Evolutionary conservation across 106 monocot species (phyloP).

Genomic region (Allium cepa): DNA sequence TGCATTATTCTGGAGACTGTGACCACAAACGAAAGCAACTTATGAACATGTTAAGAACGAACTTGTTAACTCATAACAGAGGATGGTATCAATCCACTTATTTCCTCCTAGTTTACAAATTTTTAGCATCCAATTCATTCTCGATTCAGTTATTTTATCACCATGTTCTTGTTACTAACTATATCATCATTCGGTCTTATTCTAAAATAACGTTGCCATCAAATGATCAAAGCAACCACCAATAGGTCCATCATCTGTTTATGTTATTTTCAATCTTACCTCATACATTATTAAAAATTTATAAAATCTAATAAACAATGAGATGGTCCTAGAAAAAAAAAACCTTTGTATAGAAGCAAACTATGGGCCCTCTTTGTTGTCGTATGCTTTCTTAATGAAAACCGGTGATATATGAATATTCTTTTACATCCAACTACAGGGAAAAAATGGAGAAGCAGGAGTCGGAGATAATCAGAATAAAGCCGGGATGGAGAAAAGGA

Average conservation of each 20-base stretch:
- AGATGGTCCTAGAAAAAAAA: neutral
- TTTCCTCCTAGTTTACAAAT: neutral
- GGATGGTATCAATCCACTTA: constrained; percentile 5
- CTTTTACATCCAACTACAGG: too few species aligned
- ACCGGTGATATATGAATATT: too few species aligned
- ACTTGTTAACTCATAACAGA: neutral
- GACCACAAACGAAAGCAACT: neutral
- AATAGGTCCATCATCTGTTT: too few species aligned
- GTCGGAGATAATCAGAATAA: constrained; percentile 30
- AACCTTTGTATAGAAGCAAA: too few species aligned
- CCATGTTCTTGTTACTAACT: too few species aligned
- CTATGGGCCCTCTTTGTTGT: too few species aligned
- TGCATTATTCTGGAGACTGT: constrained; percentile 6
- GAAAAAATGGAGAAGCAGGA: constrained; percentile 16
- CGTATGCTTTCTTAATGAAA: too few species aligned
- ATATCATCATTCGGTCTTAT: too few species aligned
- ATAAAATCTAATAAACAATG: neutral
- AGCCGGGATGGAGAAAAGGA: constrained; percentile 54
- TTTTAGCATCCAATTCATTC: neutral
- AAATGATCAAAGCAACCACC: too few species aligned
- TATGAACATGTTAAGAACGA: neutral
- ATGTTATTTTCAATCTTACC: too few species aligned
- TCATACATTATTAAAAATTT: too few species aligned
- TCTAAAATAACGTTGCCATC: too few species aligned
- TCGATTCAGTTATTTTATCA: neutral